phyloP scores from a whole-genome alignment of 345 rosid genomes.

The Linum trigynum region DNA sequence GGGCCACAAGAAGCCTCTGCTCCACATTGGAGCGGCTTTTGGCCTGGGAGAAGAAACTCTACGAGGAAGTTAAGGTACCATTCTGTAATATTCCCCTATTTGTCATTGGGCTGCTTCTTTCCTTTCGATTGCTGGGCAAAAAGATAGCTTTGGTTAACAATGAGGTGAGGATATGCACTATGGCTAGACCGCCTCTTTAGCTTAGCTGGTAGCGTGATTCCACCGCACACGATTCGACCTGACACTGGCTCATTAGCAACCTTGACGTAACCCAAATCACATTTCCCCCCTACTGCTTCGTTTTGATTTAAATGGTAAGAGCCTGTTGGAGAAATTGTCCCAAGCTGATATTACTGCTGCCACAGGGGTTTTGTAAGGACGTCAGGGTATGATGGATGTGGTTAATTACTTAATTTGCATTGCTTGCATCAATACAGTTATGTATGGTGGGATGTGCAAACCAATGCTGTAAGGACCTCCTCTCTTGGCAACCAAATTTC shows the following conservation, averaged over 20 bases:
- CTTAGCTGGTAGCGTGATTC: constrained; percentile 21
- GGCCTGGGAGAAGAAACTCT: constrained; percentile 98
- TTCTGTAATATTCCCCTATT: background rate
- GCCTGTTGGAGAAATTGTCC: constrained; percentile 19
- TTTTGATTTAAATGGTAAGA: background rate
- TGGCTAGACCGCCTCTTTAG: too few species aligned
- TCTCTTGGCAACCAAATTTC: too few species aligned
- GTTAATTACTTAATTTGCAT: background rate
- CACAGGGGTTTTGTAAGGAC: background rate
- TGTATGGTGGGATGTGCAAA: too few species aligned
- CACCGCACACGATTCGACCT: constrained; percentile 18
- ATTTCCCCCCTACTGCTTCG: constrained; percentile 2
- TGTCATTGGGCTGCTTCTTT: background rate
- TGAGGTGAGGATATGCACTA: constrained; percentile 23
- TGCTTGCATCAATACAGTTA: too few species aligned
- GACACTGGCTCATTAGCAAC: too few species aligned
- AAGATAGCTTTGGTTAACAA: too few species aligned
- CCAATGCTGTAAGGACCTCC: too few species aligned
- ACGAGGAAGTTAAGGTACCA: constrained; percentile 83
- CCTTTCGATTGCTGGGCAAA: background rate
- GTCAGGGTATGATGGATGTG: background rate
- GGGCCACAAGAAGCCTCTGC: constrained; percentile 67
- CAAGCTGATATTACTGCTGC: background rate
- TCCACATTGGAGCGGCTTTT: constrained; percentile 77
- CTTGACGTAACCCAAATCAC: background rate